These are phyloP conservation scores for Breviolum minutum DNA, from an alignment of 73 alveolate genomes.

Conservation along the genomic window DNA sequence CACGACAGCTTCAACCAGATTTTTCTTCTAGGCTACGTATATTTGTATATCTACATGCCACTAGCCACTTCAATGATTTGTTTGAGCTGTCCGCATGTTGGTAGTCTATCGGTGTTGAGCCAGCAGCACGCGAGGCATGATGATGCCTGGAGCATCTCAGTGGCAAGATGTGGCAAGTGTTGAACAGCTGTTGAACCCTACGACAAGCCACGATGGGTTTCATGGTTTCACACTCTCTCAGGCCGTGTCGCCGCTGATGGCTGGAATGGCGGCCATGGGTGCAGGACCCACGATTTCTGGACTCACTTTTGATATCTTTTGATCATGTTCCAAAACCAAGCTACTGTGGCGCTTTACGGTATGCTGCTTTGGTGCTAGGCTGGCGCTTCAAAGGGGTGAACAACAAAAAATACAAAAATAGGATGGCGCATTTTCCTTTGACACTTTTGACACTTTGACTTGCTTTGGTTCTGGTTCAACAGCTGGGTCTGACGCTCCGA, in stretches of 20 bases:
- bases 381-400: too few species aligned
- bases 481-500: background rate
- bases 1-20: background rate
- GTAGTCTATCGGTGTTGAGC: too few species aligned
- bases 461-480: background rate
- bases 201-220: too few species aligned
- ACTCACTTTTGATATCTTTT: too few species aligned
- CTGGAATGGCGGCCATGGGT: constrained; percentile 32
- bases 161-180: background rate
- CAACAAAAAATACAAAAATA: background rate
- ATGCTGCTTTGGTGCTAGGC: too few species aligned
- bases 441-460: background rate
- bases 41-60: too few species aligned
- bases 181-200: too few species aligned
- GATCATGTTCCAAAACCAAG: background rate
- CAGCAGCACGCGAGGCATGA: constrained; percentile 15
- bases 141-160: constrained; percentile 53
- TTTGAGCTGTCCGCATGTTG: too few species aligned
- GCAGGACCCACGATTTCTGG: background rate
- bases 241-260: constrained; percentile 61
- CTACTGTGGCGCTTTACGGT: background rate
- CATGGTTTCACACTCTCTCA: background rate
- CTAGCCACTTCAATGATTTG: too few species aligned
- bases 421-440: background rate
- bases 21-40: background rate